Conservation (phyloP, 2,329 filamentous ascomycete species). For the Neonectria hederae region DNA sequence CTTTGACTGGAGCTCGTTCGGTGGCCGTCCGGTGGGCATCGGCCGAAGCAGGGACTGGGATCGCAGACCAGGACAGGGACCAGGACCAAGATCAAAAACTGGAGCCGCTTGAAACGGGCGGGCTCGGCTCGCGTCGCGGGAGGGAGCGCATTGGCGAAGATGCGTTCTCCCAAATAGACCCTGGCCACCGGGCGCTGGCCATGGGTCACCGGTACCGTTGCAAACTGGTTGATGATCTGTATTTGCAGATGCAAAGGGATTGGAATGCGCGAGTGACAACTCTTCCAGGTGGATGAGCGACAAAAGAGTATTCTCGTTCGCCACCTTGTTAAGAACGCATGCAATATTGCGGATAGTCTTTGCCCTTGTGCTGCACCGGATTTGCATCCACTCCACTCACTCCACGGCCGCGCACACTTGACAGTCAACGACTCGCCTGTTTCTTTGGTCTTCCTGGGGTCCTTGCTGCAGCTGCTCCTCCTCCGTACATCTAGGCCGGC, state of each 20-base stretch:
- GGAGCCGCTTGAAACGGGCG: slow-evolving; percentile 9
- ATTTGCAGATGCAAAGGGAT: background rate
- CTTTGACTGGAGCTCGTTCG: background rate
- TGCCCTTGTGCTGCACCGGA: background rate
- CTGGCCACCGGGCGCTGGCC: background rate
- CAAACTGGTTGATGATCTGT: background rate
- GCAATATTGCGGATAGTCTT: background rate
- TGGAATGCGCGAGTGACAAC: background rate
- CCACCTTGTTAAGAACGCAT: background rate
- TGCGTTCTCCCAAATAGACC: background rate
- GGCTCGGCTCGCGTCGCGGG: slow-evolving; percentile 23
- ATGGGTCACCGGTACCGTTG: background rate
- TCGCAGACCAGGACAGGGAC: background rate
- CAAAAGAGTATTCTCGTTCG: background rate
- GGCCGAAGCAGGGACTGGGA: background rate
- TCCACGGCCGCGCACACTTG: background rate
- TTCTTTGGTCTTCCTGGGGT: background rate
- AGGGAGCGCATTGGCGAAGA: slow-evolving; percentile 19
- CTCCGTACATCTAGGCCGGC: background rate
- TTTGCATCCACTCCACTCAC: background rate
- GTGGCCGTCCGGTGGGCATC: background rate
- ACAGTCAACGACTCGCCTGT: background rate
- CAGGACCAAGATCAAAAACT: background rate
- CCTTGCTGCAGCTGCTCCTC: background rate
- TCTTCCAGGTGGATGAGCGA: background rate